These are phyloP conservation scores for Solanum stenotomum DNA, from an alignment of 257 asterid species.

Conservation along the genomic window DNA sequence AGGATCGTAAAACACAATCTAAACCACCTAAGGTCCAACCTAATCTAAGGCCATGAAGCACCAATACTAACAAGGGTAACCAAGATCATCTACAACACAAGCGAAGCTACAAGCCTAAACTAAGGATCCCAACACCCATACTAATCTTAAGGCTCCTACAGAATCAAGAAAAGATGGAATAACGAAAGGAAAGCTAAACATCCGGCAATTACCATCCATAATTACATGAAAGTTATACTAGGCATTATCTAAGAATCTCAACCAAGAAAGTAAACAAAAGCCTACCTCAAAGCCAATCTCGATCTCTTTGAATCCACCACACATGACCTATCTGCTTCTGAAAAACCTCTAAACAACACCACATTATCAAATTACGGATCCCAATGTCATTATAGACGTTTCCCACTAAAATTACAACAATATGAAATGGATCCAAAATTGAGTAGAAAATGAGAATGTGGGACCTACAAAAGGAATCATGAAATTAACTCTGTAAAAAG, in stretches of 20 bases:
- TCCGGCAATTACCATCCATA: not conserved
- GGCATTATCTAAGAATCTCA: not conserved
- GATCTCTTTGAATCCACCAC: not conserved
- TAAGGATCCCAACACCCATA: not conserved
- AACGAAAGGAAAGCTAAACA: not conserved
- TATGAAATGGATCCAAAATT: not conserved
- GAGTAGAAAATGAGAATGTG: too few species aligned
- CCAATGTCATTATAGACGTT: too few species aligned
- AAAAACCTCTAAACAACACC: not conserved
- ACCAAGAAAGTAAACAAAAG: too few species aligned
- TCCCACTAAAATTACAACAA: not conserved
- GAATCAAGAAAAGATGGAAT: not conserved
- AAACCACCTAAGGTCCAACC: not conserved
- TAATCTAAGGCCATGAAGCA: not conserved
- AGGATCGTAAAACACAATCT: not conserved
- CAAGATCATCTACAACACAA: too few species aligned
- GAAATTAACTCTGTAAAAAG: too few species aligned
- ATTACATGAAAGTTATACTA: not conserved
- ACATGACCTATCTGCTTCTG: not conserved
- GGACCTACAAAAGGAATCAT: too few species aligned
- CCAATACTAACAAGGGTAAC: not conserved
- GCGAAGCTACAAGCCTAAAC: not conserved
- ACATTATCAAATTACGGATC: not conserved
- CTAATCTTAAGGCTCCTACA: not conserved
- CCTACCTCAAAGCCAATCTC: not conserved